Conservation (phyloP, 2,329 filamentous ascomycete species). For the Rachicladosporium sp. region DNA sequence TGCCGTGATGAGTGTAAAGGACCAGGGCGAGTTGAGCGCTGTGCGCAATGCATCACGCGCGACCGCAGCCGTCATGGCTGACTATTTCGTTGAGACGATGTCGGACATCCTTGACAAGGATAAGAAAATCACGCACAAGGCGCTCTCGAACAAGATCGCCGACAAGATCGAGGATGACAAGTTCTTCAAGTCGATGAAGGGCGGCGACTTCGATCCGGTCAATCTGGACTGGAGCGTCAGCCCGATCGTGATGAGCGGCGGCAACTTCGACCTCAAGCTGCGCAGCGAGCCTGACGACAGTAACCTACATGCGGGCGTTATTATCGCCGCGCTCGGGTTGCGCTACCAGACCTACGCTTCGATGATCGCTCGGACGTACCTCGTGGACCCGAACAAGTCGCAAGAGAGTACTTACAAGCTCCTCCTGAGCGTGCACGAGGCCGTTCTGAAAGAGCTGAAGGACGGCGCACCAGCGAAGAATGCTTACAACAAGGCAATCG, state of each 20-base stretch:
- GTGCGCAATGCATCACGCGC: constrained; percentile 92
- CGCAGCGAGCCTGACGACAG: constrained; percentile 65
- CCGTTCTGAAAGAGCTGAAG: constrained; percentile 80
- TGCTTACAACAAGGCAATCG: constrained; percentile 76
- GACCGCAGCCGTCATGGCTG: constrained; percentile 86
- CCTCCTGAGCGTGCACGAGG: constrained; percentile 68
- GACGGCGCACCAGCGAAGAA: constrained; percentile 82
- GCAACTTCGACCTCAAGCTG: constrained; percentile 84
- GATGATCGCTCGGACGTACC: constrained; percentile 80
- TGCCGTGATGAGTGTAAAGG: constrained; percentile 79
- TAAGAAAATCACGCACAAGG: constrained; percentile 88
- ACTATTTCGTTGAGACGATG: constrained; percentile 98
- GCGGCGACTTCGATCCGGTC: constrained; percentile 71
- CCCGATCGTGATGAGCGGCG: constrained; percentile 86
- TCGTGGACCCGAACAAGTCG: constrained; percentile 92
- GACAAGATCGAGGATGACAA: constrained; percentile 86
- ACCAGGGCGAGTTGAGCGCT: constrained; percentile 82
- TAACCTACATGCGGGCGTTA: constrained; percentile 79
- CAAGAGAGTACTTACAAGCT: constrained; percentile 93
- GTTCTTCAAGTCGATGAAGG: constrained; percentile 79
- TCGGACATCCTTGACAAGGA: constrained; percentile 89
- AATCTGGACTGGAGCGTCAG: constrained; percentile 92
- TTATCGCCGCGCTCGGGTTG: constrained; percentile 81
- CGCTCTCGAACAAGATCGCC: constrained; percentile 74
- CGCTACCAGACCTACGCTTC: constrained; percentile 95